Percentiles rank a stretch among this genome's conserved stretches.
These are phyloP conservation scores for Linum usitatissimum DNA, from an alignment of 345 rosid species.

Conservation along the genomic window DNA sequence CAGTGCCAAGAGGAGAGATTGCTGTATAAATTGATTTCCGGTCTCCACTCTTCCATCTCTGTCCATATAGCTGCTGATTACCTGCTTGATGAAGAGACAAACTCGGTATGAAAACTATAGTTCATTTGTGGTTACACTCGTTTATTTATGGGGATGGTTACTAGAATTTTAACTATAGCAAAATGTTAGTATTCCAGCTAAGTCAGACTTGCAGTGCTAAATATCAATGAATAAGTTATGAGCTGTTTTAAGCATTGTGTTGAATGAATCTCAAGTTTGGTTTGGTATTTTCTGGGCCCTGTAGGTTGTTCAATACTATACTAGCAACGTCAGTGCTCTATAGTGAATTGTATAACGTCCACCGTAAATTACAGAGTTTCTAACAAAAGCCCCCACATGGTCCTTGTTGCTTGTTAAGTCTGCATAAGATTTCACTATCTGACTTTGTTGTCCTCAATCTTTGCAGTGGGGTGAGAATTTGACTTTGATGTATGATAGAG, in stretches of 20 bases:
- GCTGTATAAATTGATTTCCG: constrained; percentile 85
- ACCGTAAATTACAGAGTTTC: background rate
- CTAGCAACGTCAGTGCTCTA: background rate
- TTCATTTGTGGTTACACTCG: no score
- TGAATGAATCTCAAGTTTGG: background rate
- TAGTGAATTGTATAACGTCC: background rate
- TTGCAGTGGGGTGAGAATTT: constrained; percentile 96
- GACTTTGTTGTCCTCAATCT: constrained; percentile 10
- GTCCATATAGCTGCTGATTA: constrained; percentile 82
- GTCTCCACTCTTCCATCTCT: constrained; percentile 93
- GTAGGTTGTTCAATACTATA: background rate
- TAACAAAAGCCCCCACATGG: background rate
- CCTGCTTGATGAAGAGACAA: constrained; percentile 68
- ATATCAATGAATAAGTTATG: background rate
- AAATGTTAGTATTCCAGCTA: background rate
- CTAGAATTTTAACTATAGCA: background rate
- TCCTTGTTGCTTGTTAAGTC: no score
- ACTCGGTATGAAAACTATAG: constrained; percentile 32
- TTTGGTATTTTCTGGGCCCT: background rate
- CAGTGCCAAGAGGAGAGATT: constrained; percentile 76
- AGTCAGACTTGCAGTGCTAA: background rate
- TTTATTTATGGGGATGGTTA: background rate
- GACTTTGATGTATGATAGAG: constrained; percentile 68
- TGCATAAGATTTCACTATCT: background rate
- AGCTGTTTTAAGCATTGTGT: background rate